Percentiles rank a stretch among this genome's conserved stretches.
phyloP scores from a whole-genome alignment of 2,329 filamentous ascomycete genomes.

The Aspergillus fijiensis region DNA sequence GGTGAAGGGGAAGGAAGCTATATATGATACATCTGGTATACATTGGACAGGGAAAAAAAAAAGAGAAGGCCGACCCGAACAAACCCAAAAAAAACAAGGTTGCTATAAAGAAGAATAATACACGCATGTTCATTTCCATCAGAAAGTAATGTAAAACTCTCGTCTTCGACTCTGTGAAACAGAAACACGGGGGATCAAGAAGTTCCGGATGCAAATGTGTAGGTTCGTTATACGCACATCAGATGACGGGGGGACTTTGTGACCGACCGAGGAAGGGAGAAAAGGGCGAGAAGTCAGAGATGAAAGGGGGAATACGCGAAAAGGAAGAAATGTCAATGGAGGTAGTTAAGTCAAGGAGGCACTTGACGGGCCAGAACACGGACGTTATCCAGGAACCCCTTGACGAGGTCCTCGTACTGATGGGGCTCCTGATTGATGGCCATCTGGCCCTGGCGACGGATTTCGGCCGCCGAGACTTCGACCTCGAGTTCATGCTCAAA shows the following conservation, averaged over 20 bases:
- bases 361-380: constrained; percentile 46
- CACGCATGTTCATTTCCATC: no score
- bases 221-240: no score
- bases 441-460: constrained; percentile 46
- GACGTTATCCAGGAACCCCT: constrained; percentile 52
- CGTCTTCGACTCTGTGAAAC: no score
- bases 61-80: neutral
- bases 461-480: constrained; percentile 47
- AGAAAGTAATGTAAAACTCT: neutral
- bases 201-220: no score
- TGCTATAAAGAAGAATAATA: neutral
- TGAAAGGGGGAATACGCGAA: constrained; percentile 6
- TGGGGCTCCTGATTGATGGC: constrained; percentile 41
- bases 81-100: neutral
- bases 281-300: neutral
- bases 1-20: neutral
- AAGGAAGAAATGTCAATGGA: no score
- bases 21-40: neutral
- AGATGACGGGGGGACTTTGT: no score
- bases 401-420: constrained; percentile 48
- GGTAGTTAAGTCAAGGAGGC: constrained; percentile 25
- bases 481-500: constrained; percentile 52
- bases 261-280: neutral
- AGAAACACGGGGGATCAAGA: neutral
- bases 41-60: neutral